phyloP scores from a whole-genome alignment of 257 asterid species.

The Fraxinus excelsior region DNA sequence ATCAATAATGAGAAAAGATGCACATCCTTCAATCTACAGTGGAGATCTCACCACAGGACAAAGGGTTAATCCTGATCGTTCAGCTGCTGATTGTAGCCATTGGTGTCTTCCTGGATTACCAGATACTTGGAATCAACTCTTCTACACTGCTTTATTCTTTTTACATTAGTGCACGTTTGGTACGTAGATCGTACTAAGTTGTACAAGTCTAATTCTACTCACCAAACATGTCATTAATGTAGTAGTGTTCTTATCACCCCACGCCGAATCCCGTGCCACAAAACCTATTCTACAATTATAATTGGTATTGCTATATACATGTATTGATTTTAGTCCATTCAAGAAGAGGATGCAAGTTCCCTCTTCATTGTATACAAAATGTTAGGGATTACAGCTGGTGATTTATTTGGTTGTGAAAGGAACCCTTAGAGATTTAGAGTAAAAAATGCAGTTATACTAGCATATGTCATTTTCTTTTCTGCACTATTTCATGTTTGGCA shows the following conservation, averaged over 20 bases:
- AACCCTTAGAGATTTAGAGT: background rate
- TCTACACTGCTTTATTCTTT: slow-evolving; percentile 66
- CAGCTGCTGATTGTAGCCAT: slow-evolving; percentile 91
- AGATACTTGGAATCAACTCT: slow-evolving; percentile 94
- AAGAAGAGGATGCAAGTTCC: background rate
- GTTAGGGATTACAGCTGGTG: background rate
- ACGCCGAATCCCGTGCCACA: background rate
- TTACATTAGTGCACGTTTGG: slow-evolving; percentile 19
- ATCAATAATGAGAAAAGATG: slow-evolving; percentile 93
- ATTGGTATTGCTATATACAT: background rate
- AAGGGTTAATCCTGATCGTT: slow-evolving; percentile 82
- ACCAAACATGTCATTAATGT: background rate
- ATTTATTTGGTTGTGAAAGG: background rate
- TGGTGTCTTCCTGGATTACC: slow-evolving; percentile 99
- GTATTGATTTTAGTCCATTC: background rate
- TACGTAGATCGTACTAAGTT: background rate
- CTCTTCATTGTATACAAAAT: background rate
- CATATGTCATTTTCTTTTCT: background rate
- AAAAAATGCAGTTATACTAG: background rate
- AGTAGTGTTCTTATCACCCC: background rate
- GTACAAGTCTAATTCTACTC: background rate
- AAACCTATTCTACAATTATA: background rate
- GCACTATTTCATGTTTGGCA: background rate
- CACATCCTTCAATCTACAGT: slow-evolving; percentile 90
- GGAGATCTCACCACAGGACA: slow-evolving; percentile 74